Conservation (phyloP, 768 basidiomycete species). For the Boletales sp. region DNA sequence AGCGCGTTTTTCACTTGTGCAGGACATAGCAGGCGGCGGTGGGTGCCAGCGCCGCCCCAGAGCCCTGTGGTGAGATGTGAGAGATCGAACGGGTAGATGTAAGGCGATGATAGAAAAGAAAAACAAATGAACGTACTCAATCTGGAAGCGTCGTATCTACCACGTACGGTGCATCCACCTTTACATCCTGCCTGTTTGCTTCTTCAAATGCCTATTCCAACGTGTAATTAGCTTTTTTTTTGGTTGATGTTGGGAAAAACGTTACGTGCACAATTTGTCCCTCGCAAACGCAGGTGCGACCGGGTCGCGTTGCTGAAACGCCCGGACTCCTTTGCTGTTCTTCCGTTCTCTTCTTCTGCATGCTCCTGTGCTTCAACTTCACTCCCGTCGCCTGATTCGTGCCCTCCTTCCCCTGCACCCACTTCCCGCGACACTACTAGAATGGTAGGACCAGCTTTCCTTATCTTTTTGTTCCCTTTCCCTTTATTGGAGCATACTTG, state of each 20-base stretch:
- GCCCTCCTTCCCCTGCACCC: conserved; percentile 7
- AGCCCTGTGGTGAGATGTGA: conserved; percentile 56
- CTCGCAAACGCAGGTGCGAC: conserved; percentile 96
- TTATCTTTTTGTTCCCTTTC: too few relatives aligned
- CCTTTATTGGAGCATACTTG: too few relatives aligned
- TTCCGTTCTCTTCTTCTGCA: conserved; percentile 41
- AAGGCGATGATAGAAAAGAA: background rate
- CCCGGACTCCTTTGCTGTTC: conserved; percentile 43
- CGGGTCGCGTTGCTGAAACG: conserved; percentile 88
- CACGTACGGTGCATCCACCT: conserved; percentile 81
- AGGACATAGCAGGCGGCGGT: conserved; percentile 60
- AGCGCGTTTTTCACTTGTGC: conserved; percentile 78
- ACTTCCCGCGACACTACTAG: too few relatives aligned
- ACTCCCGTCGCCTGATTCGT: conserved; percentile 55
- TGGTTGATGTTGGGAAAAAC: conserved; percentile 32
- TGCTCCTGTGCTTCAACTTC: conserved; percentile 72
- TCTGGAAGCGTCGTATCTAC: conserved; percentile 91
- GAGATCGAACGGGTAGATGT: too few relatives aligned
- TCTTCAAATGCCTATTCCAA: conserved; percentile 73
- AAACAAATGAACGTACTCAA: conserved; percentile 61
- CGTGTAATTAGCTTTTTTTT: too few relatives aligned
- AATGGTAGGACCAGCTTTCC: too few relatives aligned
- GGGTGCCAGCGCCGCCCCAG: conserved; percentile 89
- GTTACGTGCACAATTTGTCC: conserved; percentile 81
- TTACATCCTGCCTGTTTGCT: conserved; percentile 77